These are phyloP conservation scores for Harringtonia aguacate DNA, from an alignment of 2,329 filamentous ascomycete genomes.

Conservation along the genomic window DNA sequence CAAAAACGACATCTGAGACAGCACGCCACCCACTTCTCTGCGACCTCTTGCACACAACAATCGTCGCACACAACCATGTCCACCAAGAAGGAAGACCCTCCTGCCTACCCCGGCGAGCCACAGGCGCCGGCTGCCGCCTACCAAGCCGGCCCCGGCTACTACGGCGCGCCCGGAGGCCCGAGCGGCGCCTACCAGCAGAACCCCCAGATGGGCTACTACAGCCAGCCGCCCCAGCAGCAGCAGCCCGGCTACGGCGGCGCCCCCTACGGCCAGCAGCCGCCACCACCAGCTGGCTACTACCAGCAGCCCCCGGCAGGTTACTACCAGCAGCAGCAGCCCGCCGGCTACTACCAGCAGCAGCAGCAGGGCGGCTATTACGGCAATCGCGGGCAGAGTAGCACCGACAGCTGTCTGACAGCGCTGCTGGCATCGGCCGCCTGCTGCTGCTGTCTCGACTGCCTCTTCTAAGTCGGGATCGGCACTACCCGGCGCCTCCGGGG, in stretches of 20 bases:
- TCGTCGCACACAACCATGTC: slow-evolving; percentile 22
- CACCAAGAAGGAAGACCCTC: slow-evolving; percentile 35
- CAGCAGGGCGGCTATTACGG: slow-evolving; percentile 16
- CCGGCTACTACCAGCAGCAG: neutral
- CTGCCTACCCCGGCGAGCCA: slow-evolving; percentile 30
- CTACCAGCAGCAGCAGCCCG: slow-evolving; percentile 17
- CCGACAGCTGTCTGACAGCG: slow-evolving; percentile 27
- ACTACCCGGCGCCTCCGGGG: too few relatives aligned
- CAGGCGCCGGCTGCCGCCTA: slow-evolving; percentile 16
- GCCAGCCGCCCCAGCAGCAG: slow-evolving; percentile 25
- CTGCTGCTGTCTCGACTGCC: slow-evolving; percentile 46
- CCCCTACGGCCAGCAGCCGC: slow-evolving; percentile 19
- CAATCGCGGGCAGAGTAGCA: slow-evolving; percentile 15
- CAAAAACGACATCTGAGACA: neutral
- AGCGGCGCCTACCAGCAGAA: slow-evolving; percentile 28
- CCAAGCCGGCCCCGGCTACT: slow-evolving; percentile 9
- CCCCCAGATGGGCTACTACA: slow-evolving; percentile 33
- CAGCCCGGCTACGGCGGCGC: slow-evolving; percentile 5
- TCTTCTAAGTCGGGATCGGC: slow-evolving; percentile 31
- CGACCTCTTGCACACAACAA: neutral
- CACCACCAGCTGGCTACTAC: slow-evolving; percentile 22
- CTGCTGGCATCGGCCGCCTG: slow-evolving; percentile 41
- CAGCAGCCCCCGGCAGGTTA: slow-evolving; percentile 17
- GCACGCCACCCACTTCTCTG: neutral
- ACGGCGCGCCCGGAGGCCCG: slow-evolving; percentile 12